Evolutionary conservation across 78 protist species (phyloP).

Genomic region (Mantamonas sphyraenae): DNA sequence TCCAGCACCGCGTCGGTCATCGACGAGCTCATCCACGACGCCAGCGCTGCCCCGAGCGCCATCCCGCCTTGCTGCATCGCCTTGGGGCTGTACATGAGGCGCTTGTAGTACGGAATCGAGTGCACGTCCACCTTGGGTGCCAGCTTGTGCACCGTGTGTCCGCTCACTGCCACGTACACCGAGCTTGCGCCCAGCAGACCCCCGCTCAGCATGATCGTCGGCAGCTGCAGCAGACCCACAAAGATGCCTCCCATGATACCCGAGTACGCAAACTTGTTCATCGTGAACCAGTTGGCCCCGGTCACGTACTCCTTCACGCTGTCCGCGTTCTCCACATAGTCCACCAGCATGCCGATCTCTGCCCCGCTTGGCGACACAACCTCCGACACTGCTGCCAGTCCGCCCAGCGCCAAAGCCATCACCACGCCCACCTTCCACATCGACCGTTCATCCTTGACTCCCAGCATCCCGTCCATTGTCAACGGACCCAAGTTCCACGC

Average conservation of each 20-base stretch:
- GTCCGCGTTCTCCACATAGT: too few relatives aligned
- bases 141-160: not conserved
- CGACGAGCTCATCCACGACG: not conserved
- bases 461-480: too few relatives aligned
- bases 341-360: not conserved
- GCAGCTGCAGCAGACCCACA: constrained; percentile 23
- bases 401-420: not conserved
- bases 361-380: too few relatives aligned
- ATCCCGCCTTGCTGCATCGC: constrained; percentile 3
- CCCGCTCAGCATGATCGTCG: not conserved
- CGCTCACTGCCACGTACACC: constrained; percentile 12
- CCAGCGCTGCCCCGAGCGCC: constrained; percentile 4
- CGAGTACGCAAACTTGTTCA: not conserved
- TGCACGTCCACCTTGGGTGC: not conserved
- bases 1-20: not conserved
- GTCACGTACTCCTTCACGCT: not conserved
- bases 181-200: constrained; percentile 9
- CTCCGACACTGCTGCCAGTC: not conserved
- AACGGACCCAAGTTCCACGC: not conserved
- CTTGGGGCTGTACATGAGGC: not conserved
- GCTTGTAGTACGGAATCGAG: not conserved
- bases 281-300: not conserved
- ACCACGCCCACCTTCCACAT: not conserved
- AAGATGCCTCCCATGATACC: not conserved
- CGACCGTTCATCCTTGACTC: not conserved